Evolutionary conservation across 352 stramenopile species (phyloP).

Genomic region (Pythium monospermum): DNA sequence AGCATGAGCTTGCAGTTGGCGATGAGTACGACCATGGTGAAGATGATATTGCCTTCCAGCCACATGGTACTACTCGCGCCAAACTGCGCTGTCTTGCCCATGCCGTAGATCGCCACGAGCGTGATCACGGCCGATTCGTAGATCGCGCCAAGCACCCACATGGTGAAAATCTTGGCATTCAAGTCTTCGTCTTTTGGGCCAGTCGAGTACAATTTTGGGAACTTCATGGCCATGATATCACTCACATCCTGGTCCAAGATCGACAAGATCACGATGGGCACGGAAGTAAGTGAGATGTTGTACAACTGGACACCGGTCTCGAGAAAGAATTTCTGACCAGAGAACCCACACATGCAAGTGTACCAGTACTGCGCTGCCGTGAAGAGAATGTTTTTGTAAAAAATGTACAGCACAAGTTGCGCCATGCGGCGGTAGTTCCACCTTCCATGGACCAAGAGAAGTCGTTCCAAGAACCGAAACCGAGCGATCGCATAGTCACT

Average conservation of each 20-base stretch:
- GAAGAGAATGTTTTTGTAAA: slow-evolving; percentile 92
- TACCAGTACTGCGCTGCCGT: slow-evolving; percentile 74
- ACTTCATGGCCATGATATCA: slow-evolving; percentile 57
- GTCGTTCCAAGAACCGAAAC: slow-evolving; percentile 88
- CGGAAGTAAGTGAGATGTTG: slow-evolving; percentile 68
- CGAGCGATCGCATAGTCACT: slow-evolving; percentile 92
- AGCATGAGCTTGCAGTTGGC: slow-evolving; percentile 78
- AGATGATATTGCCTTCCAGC: slow-evolving; percentile 74
- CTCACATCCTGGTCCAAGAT: slow-evolving; percentile 74
- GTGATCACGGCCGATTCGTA: slow-evolving; percentile 73
- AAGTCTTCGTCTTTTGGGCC: slow-evolving; percentile 63
- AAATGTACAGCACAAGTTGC: slow-evolving; percentile 89
- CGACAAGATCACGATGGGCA: slow-evolving; percentile 63
- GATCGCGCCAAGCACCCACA: slow-evolving; percentile 67
- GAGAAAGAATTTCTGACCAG: slow-evolving; percentile 81
- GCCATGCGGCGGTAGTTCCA: slow-evolving; percentile 90
- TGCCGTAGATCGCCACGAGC: slow-evolving; percentile 37
- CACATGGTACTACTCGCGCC: slow-evolving; percentile 58
- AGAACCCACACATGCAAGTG: slow-evolving; percentile 69
- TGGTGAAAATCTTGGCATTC: slow-evolving; percentile 56
- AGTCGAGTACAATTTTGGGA: slow-evolving; percentile 63
- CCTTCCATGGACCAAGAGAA: slow-evolving; percentile 89
- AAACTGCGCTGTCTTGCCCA: slow-evolving; percentile 32
- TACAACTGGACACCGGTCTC: slow-evolving; percentile 76
- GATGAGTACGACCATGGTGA: slow-evolving; percentile 70